Conservation (phyloP, 305 asterid genomes). For the Solanum hybrid region DNA sequence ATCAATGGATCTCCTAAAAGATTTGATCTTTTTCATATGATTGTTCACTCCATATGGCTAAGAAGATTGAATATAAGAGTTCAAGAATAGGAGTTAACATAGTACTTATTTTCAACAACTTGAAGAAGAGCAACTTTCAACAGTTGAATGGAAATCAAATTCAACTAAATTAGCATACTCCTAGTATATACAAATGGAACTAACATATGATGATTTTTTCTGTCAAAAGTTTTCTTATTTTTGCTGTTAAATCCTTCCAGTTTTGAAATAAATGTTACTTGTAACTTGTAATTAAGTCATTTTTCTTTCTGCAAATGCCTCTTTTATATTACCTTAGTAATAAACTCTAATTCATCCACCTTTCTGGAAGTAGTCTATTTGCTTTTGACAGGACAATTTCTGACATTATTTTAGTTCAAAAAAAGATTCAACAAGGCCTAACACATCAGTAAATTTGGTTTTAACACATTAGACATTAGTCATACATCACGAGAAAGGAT, state of each 20-base stretch:
- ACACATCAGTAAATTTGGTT: background rate
- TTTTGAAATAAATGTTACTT: background rate
- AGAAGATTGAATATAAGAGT: conserved; percentile 26
- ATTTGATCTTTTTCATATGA: conserved; percentile 27
- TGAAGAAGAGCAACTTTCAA: background rate
- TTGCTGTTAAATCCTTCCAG: background rate
- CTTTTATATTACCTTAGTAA: background rate
- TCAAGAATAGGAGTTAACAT: background rate
- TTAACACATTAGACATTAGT: background rate
- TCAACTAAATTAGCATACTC: background rate
- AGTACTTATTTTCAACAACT: background rate
- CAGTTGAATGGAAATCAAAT: background rate
- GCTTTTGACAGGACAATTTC: background rate
- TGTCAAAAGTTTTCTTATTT: background rate
- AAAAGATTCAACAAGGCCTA: background rate
- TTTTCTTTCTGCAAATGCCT: background rate
- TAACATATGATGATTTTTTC: background rate
- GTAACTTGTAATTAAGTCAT: background rate
- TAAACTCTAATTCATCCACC: background rate
- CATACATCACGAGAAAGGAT: background rate
- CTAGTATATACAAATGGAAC: background rate
- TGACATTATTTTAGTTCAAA: background rate
- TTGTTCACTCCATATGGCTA: conserved; percentile 28
- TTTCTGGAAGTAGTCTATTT: background rate
- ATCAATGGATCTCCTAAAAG: conserved; percentile 26